Evolutionary conservation across 495 filamentous ascomycete genomes (phyloP), one percentile per base, ranked within the genome.

Genomic region (Neurospora sp.): DNA sequence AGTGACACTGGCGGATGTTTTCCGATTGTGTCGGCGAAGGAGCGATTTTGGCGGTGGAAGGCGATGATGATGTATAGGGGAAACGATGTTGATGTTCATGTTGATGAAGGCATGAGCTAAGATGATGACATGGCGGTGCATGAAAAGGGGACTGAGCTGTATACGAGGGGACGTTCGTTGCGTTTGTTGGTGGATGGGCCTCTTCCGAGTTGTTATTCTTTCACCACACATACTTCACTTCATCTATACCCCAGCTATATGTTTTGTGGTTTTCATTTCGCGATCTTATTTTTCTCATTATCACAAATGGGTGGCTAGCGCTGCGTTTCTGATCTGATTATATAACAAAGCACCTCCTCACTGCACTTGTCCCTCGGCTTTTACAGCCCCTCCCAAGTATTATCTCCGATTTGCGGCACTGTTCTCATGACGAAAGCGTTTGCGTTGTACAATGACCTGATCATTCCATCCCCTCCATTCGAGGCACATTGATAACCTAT

Each of bases 241-340:
- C 54, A 66, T 66, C 27, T 66, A 66, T 66, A 66, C 54, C 54
- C 54, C 27, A 35, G 54, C 27, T 66, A 72, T 37, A 72, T 72
- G 54, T 72, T 73, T 71, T 74, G 27, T 54, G 69, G 37, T 44
- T 76, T 44, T 62, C 27, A 27, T 71, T 72, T 60, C 5, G 12
- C 70, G 39, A 27, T 27, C 10, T 60, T 66, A 7, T 70, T 72
- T 70, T 20, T 35, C 6, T 70, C 12, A 7, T 35, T 62, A 3
- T 16, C 23, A 4, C 54, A 66, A 66, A 66, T 35, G 27, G 54
- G 54, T 66, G 54, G 54, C 54, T 66, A 66, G 54, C 54, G 54
- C 54, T 66, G 54, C 14, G 54, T 35, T 66, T 66, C 31, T 9
- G 49, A 35, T 16, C 54, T 66, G 54, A 66, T 66, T 66, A 66